Evolutionary conservation across 2,329 filamentous ascomycete genomes (phyloP), one percentile per base, ranked within the genome.

Genomic region (Alternaria triticina): DNA sequence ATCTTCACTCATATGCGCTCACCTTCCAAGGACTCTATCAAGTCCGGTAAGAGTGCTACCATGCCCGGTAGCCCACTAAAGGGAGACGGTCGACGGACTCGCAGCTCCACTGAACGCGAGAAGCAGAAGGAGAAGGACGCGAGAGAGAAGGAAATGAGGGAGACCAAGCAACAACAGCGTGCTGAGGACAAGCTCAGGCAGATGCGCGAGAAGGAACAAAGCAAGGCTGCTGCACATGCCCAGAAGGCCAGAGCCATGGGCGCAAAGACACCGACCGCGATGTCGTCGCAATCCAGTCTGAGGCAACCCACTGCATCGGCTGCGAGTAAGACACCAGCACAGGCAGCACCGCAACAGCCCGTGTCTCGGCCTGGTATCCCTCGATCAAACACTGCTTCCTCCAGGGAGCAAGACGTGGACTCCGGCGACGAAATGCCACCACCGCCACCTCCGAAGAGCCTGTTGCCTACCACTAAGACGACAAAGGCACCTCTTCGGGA

Each of bases 151-250:
- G 85, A 87, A 46, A 78, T 81, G 12, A 84, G 83, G 65, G 84
- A 86, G 51, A 78, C 81, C 7, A 91, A 88, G 74, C 89, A 91
- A 67, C 85, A 88, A 47, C 86, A 87, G 68, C 85, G 85, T 23
- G 83, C 87, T 69, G 86, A 85, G 15, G 88, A 89, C 22, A 90
- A 88, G 73, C 82, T 91, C 4, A 89, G 91, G 67, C 91, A 89
- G 72, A 88, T 86, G 46, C 87, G 90, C 9, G 87, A 89, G 70
- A 90, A 91, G 78, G 90, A 93, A 74, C 85, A 90, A 6, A 87
- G 90, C 69, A 92, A 91, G 75, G 91, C 88, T 43, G 81, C 75
- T 54, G 74, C 76, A 30, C 81, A 82, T 28, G 80, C 82, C 40
- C 79, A 83, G 46, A 81, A 82, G 66, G 75, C 72, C 22, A 79